These are phyloP conservation scores for Annulohypoxylon moriforme DNA, from an alignment of 495 filamentous ascomycete genomes.

Conservation along the genomic window DNA sequence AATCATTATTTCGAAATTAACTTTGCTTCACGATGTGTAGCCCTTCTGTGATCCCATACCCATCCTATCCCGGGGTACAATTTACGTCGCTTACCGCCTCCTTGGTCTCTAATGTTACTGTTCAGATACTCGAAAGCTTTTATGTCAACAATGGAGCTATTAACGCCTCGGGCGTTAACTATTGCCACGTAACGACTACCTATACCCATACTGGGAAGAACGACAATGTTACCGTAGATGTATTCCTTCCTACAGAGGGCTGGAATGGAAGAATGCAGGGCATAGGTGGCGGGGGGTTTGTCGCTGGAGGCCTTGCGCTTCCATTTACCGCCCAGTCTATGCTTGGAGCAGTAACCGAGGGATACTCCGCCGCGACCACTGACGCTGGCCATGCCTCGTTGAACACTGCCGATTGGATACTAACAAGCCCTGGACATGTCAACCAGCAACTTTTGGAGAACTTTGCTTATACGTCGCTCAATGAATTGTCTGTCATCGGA, in stretches of 20 bases:
- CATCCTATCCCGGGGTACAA: constrained; percentile 16
- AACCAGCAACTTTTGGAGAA: constrained; percentile 49
- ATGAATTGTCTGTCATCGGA: constrained; percentile 48
- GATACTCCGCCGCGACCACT: constrained; percentile 55
- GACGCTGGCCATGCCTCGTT: constrained; percentile 53
- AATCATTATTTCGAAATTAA: not conserved
- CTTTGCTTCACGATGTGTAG: constrained; percentile 23
- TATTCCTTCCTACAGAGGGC: constrained; percentile 51
- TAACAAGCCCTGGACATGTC: constrained; percentile 54
- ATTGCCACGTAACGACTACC: constrained; percentile 58
- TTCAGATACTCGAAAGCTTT: constrained; percentile 14
- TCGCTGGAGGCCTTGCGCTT: constrained; percentile 40
- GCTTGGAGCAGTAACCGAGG: constrained; percentile 48
- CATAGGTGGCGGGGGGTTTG: constrained; percentile 60
- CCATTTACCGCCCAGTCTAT: constrained; percentile 39
- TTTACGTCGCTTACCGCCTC: constrained; percentile 29
- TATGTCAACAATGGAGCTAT: constrained; percentile 31
- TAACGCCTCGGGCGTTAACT: constrained; percentile 41
- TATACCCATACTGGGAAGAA: constrained; percentile 56
- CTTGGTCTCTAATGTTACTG: constrained; percentile 22
- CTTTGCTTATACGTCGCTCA: constrained; percentile 49
- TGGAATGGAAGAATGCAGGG: constrained; percentile 61
- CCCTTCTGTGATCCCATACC: constrained; percentile 28
- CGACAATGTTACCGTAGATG: constrained; percentile 51
- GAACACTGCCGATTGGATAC: constrained; percentile 50